Base-by-base conservation (phyloP, 768 basidiomycete genomes). In the Lenzites betulinus region DNA sequence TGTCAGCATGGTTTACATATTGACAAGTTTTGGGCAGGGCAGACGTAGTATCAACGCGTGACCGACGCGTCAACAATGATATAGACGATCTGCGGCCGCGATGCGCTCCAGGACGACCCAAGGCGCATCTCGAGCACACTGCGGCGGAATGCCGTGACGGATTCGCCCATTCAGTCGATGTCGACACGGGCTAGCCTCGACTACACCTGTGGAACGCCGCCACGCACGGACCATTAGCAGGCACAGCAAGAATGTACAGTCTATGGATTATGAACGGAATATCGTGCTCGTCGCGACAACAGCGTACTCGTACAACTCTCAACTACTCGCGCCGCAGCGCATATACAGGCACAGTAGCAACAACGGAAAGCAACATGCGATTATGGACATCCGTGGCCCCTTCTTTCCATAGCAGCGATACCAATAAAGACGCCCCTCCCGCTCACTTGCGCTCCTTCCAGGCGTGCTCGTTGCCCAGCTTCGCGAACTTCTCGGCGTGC, bases 371-470 rank as follows among this genome's bases (percentile, higher is more conserved):
- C 53, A 22, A 63, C 62, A 51, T 63, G 57, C 57, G 51, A 62
- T 55, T 55, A 64, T 58, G 23, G 51, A 63, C 62, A 47, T 53
- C 62, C 56, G n/a, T n/a, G n/a, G n/a, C n/a, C n/a, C n/a, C n/a
- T n/a, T n/a, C n/a, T n/a, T n/a, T n/a, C n/a, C n/a, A n/a, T n/a
- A n/a, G n/a, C n/a, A n/a, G n/a, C n/a, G n/a, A n/a, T n/a, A n/a
- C n/a, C n/a, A n/a, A n/a, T n/a, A n/a, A n/a, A n/a, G n/a, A n/a
- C n/a, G n/a, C n/a, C n/a, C n/a, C n/a, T 1, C 43, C 18, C 22
- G 50, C 41, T 66, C 62, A 66, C 51, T 79, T 83, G 65, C 81
- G 76, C 63, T 70, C 68, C 73, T 81, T 80, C 83, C 80, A 81
- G 54, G 78, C 79, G 51, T 76, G 75, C 62, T 77, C 70, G 33